Conservation (phyloP, 2,329 filamentous ascomycete species). For the Apiospora saccharicola region DNA sequence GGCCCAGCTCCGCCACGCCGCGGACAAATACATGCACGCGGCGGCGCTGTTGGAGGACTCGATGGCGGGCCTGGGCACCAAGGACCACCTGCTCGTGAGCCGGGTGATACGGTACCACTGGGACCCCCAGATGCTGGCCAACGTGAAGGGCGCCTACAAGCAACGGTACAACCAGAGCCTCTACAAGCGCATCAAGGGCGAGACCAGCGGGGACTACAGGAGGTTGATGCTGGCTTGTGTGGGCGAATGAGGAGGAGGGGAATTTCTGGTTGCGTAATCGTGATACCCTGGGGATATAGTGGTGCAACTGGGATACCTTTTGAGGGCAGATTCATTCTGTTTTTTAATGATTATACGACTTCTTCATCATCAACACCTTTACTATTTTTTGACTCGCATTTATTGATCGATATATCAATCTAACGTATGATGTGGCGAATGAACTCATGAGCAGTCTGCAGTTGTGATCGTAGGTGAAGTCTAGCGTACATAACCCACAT, state of each 20-base stretch:
- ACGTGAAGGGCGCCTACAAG: conserved; percentile 81
- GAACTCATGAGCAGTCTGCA: not conserved
- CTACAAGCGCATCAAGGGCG: conserved; percentile 73
- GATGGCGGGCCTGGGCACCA: conserved; percentile 89
- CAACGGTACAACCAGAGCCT: conserved; percentile 74
- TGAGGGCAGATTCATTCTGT: not conserved
- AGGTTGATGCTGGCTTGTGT: conserved; percentile 76
- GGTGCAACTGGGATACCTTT: conserved; percentile 12
- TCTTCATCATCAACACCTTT: not conserved
- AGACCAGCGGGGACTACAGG: conserved; percentile 87
- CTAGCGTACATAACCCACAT: not conserved
- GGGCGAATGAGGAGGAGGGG: conserved; percentile 46
- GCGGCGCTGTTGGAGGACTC: conserved; percentile 82
- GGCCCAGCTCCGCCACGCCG: conserved; percentile 77
- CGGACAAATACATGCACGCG: conserved; percentile 85
- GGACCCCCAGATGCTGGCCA: conserved; percentile 76
- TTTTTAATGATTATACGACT: conserved; percentile 1
- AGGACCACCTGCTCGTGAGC: conserved; percentile 79
- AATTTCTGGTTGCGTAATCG: not conserved
- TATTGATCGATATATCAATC: not conserved
- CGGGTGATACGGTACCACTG: conserved; percentile 85
- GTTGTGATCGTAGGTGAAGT: not conserved
- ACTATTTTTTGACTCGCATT: not conserved
- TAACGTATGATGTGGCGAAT: not conserved
- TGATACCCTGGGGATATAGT: conserved; percentile 19